Percentiles rank a stretch among this genome's conserved stretches.
Evolutionary conservation across 192 early-diverging fungal species (phyloP).

Genomic region (Mortierella alpina): DNA sequence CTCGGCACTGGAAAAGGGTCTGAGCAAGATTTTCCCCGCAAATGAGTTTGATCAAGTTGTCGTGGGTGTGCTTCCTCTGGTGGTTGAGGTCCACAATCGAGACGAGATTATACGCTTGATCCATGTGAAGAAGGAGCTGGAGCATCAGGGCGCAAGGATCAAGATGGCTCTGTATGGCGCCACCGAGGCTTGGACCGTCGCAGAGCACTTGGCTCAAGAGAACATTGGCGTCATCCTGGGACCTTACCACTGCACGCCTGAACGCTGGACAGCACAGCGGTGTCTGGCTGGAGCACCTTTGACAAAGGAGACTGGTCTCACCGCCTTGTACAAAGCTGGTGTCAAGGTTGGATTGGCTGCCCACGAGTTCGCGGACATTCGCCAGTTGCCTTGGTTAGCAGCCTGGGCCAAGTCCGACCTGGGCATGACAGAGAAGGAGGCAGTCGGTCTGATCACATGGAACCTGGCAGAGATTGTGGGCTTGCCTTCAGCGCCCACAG

Average conservation of each 20-base stretch:
- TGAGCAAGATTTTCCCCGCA: conserved; percentile 17
- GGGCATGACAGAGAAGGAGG: conserved; percentile 58
- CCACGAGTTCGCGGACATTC: conserved; percentile 53
- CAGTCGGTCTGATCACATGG: conserved; percentile 73
- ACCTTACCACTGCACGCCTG: conserved; percentile 72
- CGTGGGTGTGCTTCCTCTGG: conserved; percentile 56
- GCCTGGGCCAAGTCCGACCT: conserved; percentile 66
- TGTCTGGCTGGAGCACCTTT: conserved; percentile 66
- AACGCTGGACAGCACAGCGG: conserved; percentile 60
- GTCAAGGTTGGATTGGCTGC: conserved; percentile 70
- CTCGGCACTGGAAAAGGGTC: conserved; percentile 33
- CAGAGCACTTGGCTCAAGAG: conserved; percentile 58
- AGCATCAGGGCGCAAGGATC: conserved; percentile 33
- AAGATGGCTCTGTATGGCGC: conserved; percentile 69
- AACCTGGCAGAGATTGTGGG: conserved; percentile 74
- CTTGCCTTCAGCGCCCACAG: background rate
- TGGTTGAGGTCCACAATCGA: conserved; percentile 55
- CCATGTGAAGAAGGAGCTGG: conserved; percentile 59
- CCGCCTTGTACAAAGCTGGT: conserved; percentile 61
- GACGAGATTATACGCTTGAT: conserved; percentile 72
- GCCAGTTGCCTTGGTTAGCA: conserved; percentile 78
- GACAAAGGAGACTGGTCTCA: conserved; percentile 59
- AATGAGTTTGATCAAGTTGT: conserved; percentile 42
- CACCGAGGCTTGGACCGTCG: conserved; percentile 71
- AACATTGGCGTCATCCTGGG: conserved; percentile 68